These are phyloP conservation scores for Triadica sebifera DNA, from an alignment of 345 rosid species.

Conservation along the genomic window DNA sequence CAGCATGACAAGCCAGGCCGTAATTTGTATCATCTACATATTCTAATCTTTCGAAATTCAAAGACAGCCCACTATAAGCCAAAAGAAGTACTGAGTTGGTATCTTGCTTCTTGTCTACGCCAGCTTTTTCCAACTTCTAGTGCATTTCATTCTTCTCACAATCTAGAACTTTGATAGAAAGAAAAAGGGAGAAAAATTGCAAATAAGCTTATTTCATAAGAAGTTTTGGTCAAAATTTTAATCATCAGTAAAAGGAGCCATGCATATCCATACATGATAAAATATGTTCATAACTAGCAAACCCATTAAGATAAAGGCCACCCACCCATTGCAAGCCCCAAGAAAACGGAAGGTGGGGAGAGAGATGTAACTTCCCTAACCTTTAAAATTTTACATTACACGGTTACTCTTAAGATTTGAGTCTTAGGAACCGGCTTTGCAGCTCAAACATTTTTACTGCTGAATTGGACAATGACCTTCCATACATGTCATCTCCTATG, in stretches of 20 bases:
- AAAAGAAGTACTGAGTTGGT: neutral
- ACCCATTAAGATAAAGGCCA: neutral
- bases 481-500: neutral
- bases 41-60: neutral
- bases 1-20: neutral
- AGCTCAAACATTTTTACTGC: neutral
- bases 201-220: neutral
- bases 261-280: neutral
- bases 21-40: neutral
- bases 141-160: neutral
- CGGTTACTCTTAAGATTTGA: neutral
- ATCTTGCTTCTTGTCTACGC: neutral
- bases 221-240: neutral
- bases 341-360: neutral
- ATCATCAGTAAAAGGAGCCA: neutral
- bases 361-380: no score
- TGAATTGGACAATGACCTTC: neutral
- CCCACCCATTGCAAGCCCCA: neutral
- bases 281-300: neutral
- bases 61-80: neutral
- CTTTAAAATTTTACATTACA: neutral
- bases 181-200: neutral
- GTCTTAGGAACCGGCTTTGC: neutral
- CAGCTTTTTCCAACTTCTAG: neutral
- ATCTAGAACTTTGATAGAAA: neutral